Conservation (phyloP, 2,329 filamentous ascomycete species). For the Fusarium clavum region DNA sequence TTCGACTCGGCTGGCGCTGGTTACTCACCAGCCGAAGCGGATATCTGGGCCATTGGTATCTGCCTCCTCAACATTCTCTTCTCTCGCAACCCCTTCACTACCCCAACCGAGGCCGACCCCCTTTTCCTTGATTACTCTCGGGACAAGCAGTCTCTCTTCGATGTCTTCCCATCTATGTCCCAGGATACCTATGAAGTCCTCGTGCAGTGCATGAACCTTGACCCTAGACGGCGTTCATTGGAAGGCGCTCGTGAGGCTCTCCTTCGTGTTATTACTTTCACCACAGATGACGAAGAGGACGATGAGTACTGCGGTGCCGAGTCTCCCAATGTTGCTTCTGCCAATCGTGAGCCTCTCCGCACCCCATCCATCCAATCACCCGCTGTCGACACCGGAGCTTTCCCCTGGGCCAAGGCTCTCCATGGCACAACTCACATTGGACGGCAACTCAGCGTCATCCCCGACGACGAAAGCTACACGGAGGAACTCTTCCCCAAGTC, state of each 20-base stretch:
- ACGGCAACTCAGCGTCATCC: slow-evolving; percentile 89
- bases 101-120: slow-evolving; percentile 88
- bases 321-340: slow-evolving; percentile 79
- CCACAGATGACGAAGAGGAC: slow-evolving; percentile 87
- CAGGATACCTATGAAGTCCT: slow-evolving; percentile 97
- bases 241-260: slow-evolving; percentile 82
- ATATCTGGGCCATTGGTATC: slow-evolving; percentile 97
- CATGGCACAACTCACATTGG: slow-evolving; percentile 79
- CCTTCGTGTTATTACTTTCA: slow-evolving; percentile 86
- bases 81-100: slow-evolving; percentile 94
- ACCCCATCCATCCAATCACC: slow-evolving; percentile 95
- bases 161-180: slow-evolving; percentile 98
- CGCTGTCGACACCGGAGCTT: slow-evolving; percentile 81
- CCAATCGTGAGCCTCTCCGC: slow-evolving; percentile 93
- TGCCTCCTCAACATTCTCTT: slow-evolving; percentile 97
- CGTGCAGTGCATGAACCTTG: slow-evolving; percentile 88
- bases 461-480: slow-evolving; percentile 80
- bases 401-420: slow-evolving; percentile 94
- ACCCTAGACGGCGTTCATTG: slow-evolving; percentile 89
- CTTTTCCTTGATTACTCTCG: slow-evolving; percentile 93
- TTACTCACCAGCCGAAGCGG: slow-evolving; percentile 92
- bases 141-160: slow-evolving; percentile 95
- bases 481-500: slow-evolving; percentile 90
- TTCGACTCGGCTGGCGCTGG: slow-evolving; percentile 89
- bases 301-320: slow-evolving; percentile 94